Base-by-base conservation (phyloP, 2,329 filamentous ascomycete genomes). In the Paecilomyces variotii region DNA sequence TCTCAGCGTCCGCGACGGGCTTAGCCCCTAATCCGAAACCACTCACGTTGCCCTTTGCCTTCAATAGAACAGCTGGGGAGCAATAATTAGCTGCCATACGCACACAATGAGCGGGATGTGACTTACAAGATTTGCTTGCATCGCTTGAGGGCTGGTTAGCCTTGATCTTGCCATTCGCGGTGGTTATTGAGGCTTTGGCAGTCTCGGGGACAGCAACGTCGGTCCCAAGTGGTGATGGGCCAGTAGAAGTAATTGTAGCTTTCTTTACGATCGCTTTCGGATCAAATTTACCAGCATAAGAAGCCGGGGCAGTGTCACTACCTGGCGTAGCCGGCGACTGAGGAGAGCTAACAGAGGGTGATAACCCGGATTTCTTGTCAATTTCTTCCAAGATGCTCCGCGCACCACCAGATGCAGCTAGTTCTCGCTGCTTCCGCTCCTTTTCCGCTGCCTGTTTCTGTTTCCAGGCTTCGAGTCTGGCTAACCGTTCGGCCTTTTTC, bases 391-490 rank as follows among this genome's bases (percentile, higher is more conserved):
- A 78, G 57, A 91, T 82, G 66, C 83, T 88, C 65, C 84, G 80
- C 45, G 87, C 83, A 63, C 85, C 86, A 59, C 83, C 84, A 49
- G 84, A 79, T 56, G 84, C 85, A 45, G 74, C 74, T 52, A 86
- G 81, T 66, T 88, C 84, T 67, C 85, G 86, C 70, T 89, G 84
- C 70, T 90, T 90, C 62, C 83, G 83, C 66, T 87, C 87, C 65
- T 87, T 87, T 70, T 86, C 85, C 63, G 90, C 89, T 4, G 81
- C 80, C 70, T 91, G 87, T 75, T 92, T 93, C 74, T 91, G 89
- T 76, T 96, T 96, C 92, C 91, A 96, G 59, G 90, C 89, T 72
- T 93, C 90, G 28, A 96, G 77, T 70, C 90, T 92, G 28, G 90
- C 90, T 51, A 91, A 80, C 62, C 89, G 82, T 72, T 93, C 89